These are phyloP conservation scores for Fusarium praegraminearum DNA, from an alignment of 2,329 filamentous ascomycete species.

Conservation along the genomic window DNA sequence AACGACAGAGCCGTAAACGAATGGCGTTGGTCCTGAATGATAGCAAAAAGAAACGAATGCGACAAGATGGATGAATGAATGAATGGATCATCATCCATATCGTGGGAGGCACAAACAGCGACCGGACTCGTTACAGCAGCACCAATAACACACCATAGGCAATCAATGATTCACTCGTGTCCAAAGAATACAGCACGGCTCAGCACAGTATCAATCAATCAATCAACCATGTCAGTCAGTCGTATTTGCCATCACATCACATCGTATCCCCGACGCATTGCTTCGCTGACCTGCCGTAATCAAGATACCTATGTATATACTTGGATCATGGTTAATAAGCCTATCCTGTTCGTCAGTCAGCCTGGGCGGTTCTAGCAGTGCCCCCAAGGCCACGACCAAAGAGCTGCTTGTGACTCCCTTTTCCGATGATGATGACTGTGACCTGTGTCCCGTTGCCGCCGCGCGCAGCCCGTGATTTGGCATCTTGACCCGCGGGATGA, in stretches of 20 bases:
- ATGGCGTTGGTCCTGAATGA: conserved; percentile 10
- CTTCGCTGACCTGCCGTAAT: conserved; percentile 36
- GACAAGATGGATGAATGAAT: conserved; percentile 2
- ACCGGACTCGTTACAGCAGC: conserved; percentile 25
- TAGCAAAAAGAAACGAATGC: conserved; percentile 23
- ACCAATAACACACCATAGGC: conserved; percentile 21
- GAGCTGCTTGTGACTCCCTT: conserved; percentile 30
- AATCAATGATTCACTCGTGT: conserved; percentile 35
- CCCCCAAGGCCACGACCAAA: not conserved
- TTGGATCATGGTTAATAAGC: conserved; percentile 16
- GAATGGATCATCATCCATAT: not conserved
- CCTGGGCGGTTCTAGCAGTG: conserved; percentile 27
- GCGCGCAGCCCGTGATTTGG: conserved; percentile 34
- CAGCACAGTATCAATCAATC: conserved; percentile 1
- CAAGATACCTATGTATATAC: not conserved
- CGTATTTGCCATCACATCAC: conserved; percentile 15
- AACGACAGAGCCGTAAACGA: conserved; percentile 10
- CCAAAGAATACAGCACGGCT: not conserved
- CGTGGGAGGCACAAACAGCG: conserved; percentile 8
- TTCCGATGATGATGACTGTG: conserved; percentile 36
- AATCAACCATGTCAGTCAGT: not conserved
- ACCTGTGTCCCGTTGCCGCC: conserved; percentile 31
- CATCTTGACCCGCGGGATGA: conserved; percentile 22
- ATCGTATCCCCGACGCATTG: conserved; percentile 17
- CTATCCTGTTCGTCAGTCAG: conserved; percentile 22